Conservation (phyloP, 768 basidiomycete species). For the Russula brevipes region DNA sequence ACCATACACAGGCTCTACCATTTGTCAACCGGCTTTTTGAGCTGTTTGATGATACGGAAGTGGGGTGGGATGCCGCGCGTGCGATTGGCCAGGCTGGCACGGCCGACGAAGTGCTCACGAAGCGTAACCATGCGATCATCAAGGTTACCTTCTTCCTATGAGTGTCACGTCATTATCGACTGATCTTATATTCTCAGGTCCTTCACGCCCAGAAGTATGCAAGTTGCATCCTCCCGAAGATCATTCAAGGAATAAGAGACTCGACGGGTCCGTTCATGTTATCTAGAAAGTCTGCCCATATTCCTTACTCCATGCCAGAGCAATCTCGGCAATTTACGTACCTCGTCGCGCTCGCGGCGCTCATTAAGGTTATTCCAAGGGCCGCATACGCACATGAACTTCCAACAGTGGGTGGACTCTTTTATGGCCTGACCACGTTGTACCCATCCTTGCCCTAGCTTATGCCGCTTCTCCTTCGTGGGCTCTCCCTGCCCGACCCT, state of each 20-base stretch:
- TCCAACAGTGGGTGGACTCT: conserved; percentile 41
- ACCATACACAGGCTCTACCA: conserved; percentile 50
- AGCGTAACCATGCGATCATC: conserved; percentile 69
- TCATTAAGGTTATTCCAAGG: conserved; percentile 77
- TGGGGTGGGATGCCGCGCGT: conserved; percentile 72
- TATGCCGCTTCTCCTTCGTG: conserved; percentile 81
- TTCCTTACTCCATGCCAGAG: conserved; percentile 35
- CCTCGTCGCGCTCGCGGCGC: conserved; percentile 75
- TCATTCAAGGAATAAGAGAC: conserved; percentile 63
- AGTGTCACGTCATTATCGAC: neutral
- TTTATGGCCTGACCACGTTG: neutral
- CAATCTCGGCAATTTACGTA: conserved; percentile 55
- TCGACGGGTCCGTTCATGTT: conserved; percentile 42
- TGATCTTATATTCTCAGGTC: conserved; percentile 41
- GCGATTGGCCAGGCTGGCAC: conserved; percentile 64
- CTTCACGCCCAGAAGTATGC: conserved; percentile 74
- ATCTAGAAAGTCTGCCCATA: neutral
- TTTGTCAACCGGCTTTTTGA: conserved; percentile 64
- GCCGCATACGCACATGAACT: conserved; percentile 67
- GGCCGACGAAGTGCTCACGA: conserved; percentile 61
- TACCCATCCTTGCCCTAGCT: conserved; percentile 46
- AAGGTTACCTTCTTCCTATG: conserved; percentile 44
- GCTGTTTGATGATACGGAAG: conserved; percentile 57
- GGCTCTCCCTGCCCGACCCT: conserved; percentile 70
- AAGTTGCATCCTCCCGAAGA: conserved; percentile 60